Conservation (phyloP, 2,329 filamentous ascomycete genomes). For the Xenosphaeropsis pyriputrescens region DNA sequence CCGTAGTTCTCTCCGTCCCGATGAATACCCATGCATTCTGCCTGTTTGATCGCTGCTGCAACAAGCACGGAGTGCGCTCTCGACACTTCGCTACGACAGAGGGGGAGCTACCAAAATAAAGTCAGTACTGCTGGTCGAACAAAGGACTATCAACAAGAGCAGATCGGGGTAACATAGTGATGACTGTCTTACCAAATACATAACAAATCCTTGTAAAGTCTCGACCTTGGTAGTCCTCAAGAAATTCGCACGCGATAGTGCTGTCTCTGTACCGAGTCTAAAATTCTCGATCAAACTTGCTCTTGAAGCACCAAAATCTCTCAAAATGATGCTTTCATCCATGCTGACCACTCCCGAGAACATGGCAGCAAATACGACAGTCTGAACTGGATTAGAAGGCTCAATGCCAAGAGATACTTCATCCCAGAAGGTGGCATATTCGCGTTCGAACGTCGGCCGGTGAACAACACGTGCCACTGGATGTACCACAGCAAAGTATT, state of each 20-base stretch:
- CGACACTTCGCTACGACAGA: slow-evolving; percentile 59
- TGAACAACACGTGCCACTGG: slow-evolving; percentile 55
- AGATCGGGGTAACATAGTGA: neutral
- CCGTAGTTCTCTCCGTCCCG: slow-evolving; percentile 53
- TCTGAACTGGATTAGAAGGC: slow-evolving; percentile 48
- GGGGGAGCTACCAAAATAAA: slow-evolving; percentile 36
- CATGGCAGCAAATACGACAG: slow-evolving; percentile 53
- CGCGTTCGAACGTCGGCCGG: slow-evolving; percentile 45
- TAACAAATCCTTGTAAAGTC: slow-evolving; percentile 61
- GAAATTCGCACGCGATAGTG: slow-evolving; percentile 55
- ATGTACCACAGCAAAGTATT: slow-evolving; percentile 57
- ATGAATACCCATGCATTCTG: slow-evolving; percentile 62
- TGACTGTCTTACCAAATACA: slow-evolving; percentile 47
- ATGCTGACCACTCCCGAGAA: slow-evolving; percentile 57
- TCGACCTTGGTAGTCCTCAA: slow-evolving; percentile 58
- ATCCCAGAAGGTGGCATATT: slow-evolving; percentile 53
- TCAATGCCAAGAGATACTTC: slow-evolving; percentile 42
- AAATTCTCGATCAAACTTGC: slow-evolving; percentile 43
- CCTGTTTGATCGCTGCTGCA: slow-evolving; percentile 52
- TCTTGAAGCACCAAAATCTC: slow-evolving; percentile 41
- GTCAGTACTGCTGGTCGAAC: neutral
- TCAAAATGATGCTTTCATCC: slow-evolving; percentile 33
- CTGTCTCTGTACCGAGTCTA: slow-evolving; percentile 50
- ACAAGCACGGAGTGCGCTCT: slow-evolving; percentile 59
- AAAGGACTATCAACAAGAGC: neutral